A percentile compares a stretch with the other conserved stretches of the same genome.
These are phyloP conservation scores for Termitomyces sp. DNA, from an alignment of 768 basidiomycete species.

Conservation along the genomic window DNA sequence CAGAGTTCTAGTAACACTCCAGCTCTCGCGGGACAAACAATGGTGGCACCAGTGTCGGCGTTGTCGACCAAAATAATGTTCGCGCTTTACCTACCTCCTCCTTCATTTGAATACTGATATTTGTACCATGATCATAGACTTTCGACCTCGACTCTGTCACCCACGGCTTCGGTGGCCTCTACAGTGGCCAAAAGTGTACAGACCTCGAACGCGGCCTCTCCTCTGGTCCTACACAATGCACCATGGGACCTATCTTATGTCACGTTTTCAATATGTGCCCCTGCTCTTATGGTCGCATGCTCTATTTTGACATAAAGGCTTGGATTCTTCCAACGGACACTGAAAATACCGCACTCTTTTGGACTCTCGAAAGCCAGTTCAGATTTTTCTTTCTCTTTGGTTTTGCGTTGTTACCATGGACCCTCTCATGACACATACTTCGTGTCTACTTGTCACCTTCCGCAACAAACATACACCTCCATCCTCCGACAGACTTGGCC, in stretches of 20 bases:
- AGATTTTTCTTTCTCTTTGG: background rate
- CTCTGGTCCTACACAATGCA: background rate
- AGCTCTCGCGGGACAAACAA: background rate
- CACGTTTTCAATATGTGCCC: background rate
- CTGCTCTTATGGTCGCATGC: conserved; percentile 1
- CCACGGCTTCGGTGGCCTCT: background rate
- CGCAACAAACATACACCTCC: background rate
- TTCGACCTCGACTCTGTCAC: background rate
- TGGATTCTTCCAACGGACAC: background rate
- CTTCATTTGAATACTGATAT: background rate
- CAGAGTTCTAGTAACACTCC: background rate
- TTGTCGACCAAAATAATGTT: background rate
- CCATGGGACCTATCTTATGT: background rate
- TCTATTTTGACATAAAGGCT: conserved; percentile 1
- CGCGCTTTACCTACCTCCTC: background rate
- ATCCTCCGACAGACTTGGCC: background rate
- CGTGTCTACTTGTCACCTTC: background rate
- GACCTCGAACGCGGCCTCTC: conserved; percentile 6
- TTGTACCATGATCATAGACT: background rate
- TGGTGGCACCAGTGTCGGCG: background rate
- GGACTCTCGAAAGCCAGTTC: background rate
- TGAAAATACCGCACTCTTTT: background rate
- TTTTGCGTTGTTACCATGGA: background rate
- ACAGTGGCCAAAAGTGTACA: background rate
- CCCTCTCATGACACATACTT: background rate